Evolutionary conservation across 495 filamentous ascomycete species (phyloP).

Genomic region (Penicillium desertorum): DNA sequence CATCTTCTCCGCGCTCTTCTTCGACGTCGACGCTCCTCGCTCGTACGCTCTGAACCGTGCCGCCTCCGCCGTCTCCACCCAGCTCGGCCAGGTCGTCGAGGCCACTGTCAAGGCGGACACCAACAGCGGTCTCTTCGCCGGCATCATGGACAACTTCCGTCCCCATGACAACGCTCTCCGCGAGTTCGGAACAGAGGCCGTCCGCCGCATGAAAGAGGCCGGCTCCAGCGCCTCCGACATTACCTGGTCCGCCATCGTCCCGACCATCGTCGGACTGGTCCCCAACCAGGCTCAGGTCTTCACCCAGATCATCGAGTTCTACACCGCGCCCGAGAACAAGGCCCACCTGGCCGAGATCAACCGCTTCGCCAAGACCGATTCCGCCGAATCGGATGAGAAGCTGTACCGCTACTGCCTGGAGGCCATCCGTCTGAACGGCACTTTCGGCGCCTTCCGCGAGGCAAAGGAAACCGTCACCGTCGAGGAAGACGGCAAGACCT

Average conservation of each 20-base stretch:
- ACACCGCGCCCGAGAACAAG: constrained; percentile 58
- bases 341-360: constrained; percentile 59
- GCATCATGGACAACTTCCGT: constrained; percentile 55
- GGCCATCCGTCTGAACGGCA: constrained; percentile 60
- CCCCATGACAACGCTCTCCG: constrained; percentile 55
- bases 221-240: constrained; percentile 66
- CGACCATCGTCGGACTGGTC: constrained; percentile 58
- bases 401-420: constrained; percentile 53
- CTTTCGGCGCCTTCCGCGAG: constrained; percentile 57
- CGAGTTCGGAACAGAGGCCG: constrained; percentile 67
- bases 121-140: constrained; percentile 54
- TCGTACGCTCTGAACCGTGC: constrained; percentile 60
- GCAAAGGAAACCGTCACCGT: constrained; percentile 45
- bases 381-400: constrained; percentile 48
- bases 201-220: constrained; percentile 66
- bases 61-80: constrained; percentile 58
- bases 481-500: constrained; percentile 50
- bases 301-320: constrained; percentile 78
- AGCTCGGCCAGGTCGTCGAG: constrained; percentile 62
- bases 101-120: constrained; percentile 64
- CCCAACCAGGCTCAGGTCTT: constrained; percentile 74
- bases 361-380: constrained; percentile 50
- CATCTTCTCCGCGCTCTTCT: constrained; percentile 60
- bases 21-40: constrained; percentile 53
- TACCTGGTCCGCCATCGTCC: constrained; percentile 70